phyloP scores from a whole-genome alignment of 139 green algal species.

The Nannochloris sp. region DNA sequence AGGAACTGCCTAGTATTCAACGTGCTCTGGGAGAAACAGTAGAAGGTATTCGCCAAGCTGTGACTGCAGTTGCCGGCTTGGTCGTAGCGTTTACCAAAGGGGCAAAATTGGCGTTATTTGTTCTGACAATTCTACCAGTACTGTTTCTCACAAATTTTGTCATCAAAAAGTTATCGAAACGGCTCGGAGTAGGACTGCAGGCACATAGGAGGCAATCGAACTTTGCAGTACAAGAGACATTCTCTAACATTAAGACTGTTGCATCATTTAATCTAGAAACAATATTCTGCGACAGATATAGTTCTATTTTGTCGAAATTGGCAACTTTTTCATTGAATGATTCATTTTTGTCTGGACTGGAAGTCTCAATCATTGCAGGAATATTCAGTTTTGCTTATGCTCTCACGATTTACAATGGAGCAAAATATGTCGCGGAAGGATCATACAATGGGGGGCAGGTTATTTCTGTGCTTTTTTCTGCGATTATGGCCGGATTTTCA shows the following conservation, averaged over 20 bases:
- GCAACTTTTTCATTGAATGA: not conserved
- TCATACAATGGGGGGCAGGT: not conserved
- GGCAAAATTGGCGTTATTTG: slow-evolving; percentile 4
- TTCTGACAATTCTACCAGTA: not conserved
- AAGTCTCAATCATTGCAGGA: not conserved
- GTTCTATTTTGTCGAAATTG: not conserved
- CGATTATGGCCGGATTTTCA: slow-evolving; percentile 3
- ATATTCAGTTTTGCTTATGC: slow-evolving; percentile 5
- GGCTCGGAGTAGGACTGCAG: not conserved
- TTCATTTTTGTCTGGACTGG: not conserved
- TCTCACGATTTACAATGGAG: not conserved
- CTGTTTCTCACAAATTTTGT: not conserved
- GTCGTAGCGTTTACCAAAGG: slow-evolving; percentile 1
- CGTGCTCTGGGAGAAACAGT: not conserved
- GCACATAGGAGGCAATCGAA: not conserved
- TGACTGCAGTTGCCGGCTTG: slow-evolving; percentile 5
- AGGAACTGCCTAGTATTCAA: not conserved
- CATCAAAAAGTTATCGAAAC: not conserved
- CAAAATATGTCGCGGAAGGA: not conserved
- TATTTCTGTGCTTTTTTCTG: not conserved
- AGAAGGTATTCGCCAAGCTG: not conserved
- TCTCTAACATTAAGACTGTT: not conserved
- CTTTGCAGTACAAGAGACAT: not conserved
- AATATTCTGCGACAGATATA: not conserved
- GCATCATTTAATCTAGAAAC: not conserved